phyloP scores from a whole-genome alignment of 768 basidiomycete genomes.

The Amanita phalloides region DNA sequence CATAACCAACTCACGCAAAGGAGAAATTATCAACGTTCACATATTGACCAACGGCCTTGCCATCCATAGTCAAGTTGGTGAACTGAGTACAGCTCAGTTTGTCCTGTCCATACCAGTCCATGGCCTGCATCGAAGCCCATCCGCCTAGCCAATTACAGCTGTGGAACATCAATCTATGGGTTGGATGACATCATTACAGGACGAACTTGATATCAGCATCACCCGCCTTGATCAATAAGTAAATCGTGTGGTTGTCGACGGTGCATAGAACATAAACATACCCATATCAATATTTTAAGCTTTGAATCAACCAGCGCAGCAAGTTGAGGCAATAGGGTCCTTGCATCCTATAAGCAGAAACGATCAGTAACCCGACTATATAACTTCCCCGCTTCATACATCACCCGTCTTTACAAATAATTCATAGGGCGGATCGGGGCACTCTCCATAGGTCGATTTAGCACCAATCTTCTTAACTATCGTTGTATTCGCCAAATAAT shows the following conservation, averaged over 20 bases:
- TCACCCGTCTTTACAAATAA: conserved; percentile 45
- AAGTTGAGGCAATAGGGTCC: conserved; percentile 40
- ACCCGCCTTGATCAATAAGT: conserved; percentile 24
- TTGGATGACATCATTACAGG: not conserved
- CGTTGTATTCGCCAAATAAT: conserved; percentile 26
- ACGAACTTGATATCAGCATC: conserved; percentile 42
- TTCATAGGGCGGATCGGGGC: conserved; percentile 29
- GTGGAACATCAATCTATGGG: not conserved
- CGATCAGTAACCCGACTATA: not conserved
- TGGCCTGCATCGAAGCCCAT: conserved; percentile 29
- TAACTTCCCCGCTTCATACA: conserved; percentile 18
- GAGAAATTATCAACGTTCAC: conserved; percentile 58
- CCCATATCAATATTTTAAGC: conserved; percentile 38
- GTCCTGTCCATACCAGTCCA: conserved; percentile 36
- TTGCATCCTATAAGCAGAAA: conserved; percentile 31
- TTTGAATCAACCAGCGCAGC: conserved; percentile 32
- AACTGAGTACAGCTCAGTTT: conserved; percentile 25
- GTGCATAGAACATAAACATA: conserved; percentile 8
- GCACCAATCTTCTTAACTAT: conserved; percentile 43
- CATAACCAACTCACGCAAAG: conserved; percentile 41
- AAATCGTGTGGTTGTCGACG: conserved; percentile 8
- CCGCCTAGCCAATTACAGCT: conserved; percentile 41
- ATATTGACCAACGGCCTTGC: conserved; percentile 41
- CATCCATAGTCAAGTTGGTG: conserved; percentile 47
- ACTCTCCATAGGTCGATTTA: conserved; percentile 34